Evolutionary conservation across 257 asterid species (phyloP).

Genomic region (Petrea volubilis): DNA sequence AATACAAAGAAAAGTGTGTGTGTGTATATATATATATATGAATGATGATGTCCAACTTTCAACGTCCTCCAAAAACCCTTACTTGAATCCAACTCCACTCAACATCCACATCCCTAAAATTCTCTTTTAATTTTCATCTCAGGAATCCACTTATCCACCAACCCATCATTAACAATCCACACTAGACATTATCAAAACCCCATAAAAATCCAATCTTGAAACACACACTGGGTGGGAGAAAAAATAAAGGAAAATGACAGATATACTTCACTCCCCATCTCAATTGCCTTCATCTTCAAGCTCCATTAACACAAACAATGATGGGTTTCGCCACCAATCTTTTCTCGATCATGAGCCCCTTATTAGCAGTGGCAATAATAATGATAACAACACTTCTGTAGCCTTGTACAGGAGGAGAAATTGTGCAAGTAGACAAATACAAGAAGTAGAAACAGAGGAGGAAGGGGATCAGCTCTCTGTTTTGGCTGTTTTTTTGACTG

Average conservation of each 20-base stretch:
- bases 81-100: conserved; percentile 70
- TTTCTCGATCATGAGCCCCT: conserved; percentile 30
- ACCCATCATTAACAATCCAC: conserved; percentile 25
- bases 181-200: not conserved
- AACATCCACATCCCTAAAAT: conserved; percentile 4
- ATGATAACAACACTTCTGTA: conserved; percentile 5
- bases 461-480: conserved; percentile 34
- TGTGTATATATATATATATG: not conserved
- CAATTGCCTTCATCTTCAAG: conserved; percentile 57
- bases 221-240: conserved; percentile 21
- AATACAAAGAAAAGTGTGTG: not conserved
- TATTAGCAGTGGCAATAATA: conserved; percentile 3
- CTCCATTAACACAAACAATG: conserved; percentile 51
- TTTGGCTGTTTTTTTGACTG: conserved; percentile 38
- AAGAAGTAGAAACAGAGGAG: conserved; percentile 6
- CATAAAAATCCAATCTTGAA: conserved; percentile 26
- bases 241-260: conserved; percentile 47
- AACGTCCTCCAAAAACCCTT: conserved; percentile 62
- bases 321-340: conserved; percentile 54
- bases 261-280: conserved; percentile 48
- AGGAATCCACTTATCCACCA: conserved; percentile 18
- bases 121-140: not conserved
- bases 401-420: conserved; percentile 36
- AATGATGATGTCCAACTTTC: conserved; percentile 53
- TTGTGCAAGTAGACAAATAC: conserved; percentile 5